phyloP scores from a whole-genome alignment of 352 stramenopile genomes.

The Pythium coloratum region DNA sequence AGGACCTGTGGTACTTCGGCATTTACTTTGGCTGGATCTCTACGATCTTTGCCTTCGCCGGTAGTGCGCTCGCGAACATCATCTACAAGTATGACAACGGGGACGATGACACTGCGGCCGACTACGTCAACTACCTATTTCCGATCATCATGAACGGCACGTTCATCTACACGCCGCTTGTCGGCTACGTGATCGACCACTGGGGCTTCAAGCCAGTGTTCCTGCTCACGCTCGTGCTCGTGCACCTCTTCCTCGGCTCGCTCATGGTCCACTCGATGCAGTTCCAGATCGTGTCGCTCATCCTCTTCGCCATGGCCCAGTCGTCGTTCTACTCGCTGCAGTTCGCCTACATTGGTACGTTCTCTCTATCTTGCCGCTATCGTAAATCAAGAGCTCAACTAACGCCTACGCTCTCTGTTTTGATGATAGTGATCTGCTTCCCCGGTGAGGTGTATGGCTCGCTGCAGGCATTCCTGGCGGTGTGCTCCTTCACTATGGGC shows the following conservation, averaged over 20 bases:
- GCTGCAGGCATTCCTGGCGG: conserved; percentile 69
- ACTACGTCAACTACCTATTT: conserved; percentile 46
- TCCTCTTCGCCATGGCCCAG: conserved; percentile 39
- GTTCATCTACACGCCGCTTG: conserved; percentile 43
- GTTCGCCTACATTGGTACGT: conserved; percentile 38
- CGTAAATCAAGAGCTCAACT: too few species aligned
- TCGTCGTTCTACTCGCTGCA: conserved; percentile 43
- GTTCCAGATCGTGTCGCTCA: conserved; percentile 36
- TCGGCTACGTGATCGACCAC: conserved; percentile 43
- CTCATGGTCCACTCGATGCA: conserved; percentile 36
- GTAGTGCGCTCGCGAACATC: conserved; percentile 46
- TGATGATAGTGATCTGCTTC: conserved; percentile 69
- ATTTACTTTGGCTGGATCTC: conserved; percentile 50
- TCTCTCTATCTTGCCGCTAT: neutral
- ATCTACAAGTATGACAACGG: conserved; percentile 32
- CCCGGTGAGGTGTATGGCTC: conserved; percentile 73
- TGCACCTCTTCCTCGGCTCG: conserved; percentile 34
- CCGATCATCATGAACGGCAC: conserved; percentile 42
- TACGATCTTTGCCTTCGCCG: conserved; percentile 41
- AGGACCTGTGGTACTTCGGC: conserved; percentile 45
- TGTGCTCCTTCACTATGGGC: conserved; percentile 56
- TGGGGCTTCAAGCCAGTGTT: conserved; percentile 36
- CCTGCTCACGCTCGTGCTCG: conserved; percentile 29
- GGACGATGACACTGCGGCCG: conserved; percentile 16
- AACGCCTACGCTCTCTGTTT: too few species aligned